These are phyloP conservation scores for Cyclocybe aegerita DNA, from an alignment of 768 basidiomycete species.

Conservation along the genomic window DNA sequence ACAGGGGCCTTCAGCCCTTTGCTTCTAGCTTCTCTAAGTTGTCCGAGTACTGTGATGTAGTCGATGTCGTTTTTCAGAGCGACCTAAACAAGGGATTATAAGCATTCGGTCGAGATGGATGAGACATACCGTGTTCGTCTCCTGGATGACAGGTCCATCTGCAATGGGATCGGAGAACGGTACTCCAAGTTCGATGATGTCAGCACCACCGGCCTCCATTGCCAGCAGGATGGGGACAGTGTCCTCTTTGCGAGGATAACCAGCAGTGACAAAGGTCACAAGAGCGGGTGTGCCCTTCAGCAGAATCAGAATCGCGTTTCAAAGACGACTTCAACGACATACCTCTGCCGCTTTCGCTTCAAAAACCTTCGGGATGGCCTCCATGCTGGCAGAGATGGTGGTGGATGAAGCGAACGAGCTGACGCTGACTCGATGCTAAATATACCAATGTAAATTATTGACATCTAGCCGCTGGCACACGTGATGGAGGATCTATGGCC, in stretches of 20 bases:
- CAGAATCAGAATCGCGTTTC: neutral
- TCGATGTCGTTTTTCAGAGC: constrained; percentile 82
- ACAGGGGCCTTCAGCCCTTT: constrained; percentile 85
- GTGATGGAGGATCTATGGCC: constrained; percentile 12
- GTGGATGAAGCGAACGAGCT: constrained; percentile 7
- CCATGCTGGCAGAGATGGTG: constrained; percentile 44
- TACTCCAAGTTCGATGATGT: constrained; percentile 93
- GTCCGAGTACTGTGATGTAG: constrained; percentile 71
- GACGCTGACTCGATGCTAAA: constrained; percentile 14
- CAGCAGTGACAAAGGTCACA: constrained; percentile 92
- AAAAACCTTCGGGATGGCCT: constrained; percentile 70
- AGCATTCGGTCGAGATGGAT: neutral
- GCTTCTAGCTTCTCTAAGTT: constrained; percentile 75
- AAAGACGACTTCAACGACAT: neutral
- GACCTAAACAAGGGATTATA: constrained; percentile 47
- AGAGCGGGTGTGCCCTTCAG: constrained; percentile 58
- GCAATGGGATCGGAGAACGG: constrained; percentile 97
- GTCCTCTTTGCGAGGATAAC: constrained; percentile 76
- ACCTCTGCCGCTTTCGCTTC: constrained; percentile 62
- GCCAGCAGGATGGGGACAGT: constrained; percentile 89
- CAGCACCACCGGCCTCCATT: constrained; percentile 91
- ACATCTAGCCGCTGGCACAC: constrained; percentile 23
- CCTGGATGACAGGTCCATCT: constrained; percentile 93
- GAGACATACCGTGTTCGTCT: constrained; percentile 82
- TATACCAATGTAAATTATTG: constrained; percentile 9